A percentile compares a stretch with the other conserved stretches of the same genome.
Conservation (phyloP, 176 grass and related monocot species). For the Calamus simplicifolius region DNA sequence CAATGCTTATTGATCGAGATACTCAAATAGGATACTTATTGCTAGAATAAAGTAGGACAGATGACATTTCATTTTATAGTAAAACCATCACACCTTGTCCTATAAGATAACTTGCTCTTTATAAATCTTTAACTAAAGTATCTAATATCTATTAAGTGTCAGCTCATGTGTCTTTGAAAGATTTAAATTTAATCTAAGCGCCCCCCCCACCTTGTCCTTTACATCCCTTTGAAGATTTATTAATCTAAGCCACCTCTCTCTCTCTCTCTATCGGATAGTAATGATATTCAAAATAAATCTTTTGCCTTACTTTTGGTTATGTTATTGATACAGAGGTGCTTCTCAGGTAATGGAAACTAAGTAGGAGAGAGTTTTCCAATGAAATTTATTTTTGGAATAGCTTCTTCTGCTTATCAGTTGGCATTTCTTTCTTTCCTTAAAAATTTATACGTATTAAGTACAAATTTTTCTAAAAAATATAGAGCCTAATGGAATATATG, state of each 20-base stretch:
- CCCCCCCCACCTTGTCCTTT: neutral
- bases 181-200: neutral
- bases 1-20: no score
- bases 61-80: no score
- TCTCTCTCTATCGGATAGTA: neutral
- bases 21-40: no score
- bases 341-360: conserved; percentile 35
- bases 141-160: no score
- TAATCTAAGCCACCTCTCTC: neutral
- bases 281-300: neutral
- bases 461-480: no score
- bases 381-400: conserved; percentile 88
- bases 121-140: no score
- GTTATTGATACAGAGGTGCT: conserved; percentile 18
- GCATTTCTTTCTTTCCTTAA: neutral
- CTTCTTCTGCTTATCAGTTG: conserved; percentile 80
- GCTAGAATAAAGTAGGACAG: no score
- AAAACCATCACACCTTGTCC: no score
- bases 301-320: conserved; percentile 12
- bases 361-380: conserved; percentile 65
- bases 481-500: no score
- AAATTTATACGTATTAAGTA: no score
- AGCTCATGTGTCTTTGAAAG: neutral
- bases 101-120: no score
- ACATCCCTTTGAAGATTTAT: neutral